These are phyloP conservation scores for Aspergillus hortae DNA, from an alignment of 2,329 filamentous ascomycete species.

Conservation along the genomic window DNA sequence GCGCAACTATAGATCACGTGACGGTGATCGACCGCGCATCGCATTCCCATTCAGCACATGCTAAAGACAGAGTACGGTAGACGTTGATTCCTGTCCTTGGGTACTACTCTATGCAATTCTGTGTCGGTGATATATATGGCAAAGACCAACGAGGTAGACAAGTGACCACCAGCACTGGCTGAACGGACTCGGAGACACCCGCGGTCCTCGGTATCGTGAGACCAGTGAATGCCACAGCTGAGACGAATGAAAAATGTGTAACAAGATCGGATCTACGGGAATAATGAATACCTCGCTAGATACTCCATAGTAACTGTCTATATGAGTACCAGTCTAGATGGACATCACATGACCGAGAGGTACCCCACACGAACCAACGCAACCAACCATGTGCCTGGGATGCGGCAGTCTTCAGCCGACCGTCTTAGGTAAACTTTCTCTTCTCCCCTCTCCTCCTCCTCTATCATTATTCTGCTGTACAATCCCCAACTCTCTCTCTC, in stretches of 20 bases:
- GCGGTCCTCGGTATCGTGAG: background rate
- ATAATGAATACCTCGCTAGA: constrained; percentile 4
- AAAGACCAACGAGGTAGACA: no score
- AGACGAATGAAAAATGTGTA: background rate
- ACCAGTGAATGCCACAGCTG: background rate
- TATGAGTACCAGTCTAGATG: no score
- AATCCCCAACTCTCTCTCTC: constrained; percentile 4
- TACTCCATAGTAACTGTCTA: no score
- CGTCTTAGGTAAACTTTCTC: constrained; percentile 1
- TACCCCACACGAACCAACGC: constrained; percentile 5
- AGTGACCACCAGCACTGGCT: background rate
- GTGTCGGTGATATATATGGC: no score
- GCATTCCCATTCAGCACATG: no score
- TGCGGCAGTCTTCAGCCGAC: constrained; percentile 5
- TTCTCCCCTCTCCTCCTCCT: constrained; percentile 5
- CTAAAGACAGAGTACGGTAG: no score
- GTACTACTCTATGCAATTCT: no score
- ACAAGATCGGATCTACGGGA: background rate
- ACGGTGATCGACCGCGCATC: no score
- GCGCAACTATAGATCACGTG: no score
- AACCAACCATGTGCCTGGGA: constrained; percentile 3
- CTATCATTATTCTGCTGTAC: constrained; percentile 11
- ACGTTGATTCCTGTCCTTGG: no score
- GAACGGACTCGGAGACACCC: background rate
- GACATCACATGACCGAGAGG: constrained; percentile 26